A percentile compares a stretch with the other conserved stretches of the same genome.
Conservation (phyloP, 345 rosid species). For the Euclidium syriacum region DNA sequence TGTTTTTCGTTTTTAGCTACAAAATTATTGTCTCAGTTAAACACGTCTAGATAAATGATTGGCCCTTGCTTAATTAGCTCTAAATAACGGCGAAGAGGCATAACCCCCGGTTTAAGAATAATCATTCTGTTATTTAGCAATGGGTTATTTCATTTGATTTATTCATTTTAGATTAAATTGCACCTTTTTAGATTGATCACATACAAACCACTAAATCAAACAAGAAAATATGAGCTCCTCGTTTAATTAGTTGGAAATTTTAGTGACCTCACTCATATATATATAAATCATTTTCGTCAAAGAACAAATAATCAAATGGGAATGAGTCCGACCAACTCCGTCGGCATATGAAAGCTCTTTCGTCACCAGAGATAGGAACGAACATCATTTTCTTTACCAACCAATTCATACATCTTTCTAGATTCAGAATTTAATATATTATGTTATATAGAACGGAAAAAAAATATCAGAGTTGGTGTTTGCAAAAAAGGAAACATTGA, state of each 20-base stretch:
- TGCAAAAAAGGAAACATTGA: conserved; percentile 6
- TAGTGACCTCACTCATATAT: not conserved
- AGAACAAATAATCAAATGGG: not conserved
- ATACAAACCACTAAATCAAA: no score
- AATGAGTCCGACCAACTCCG: conserved; percentile 25
- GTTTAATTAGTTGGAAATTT: no score
- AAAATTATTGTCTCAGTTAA: not conserved
- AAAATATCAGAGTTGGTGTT: not conserved
- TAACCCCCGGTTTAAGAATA: not conserved
- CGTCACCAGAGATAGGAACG: conserved; percentile 15
- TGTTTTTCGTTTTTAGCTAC: not conserved
- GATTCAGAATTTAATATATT: conserved; percentile 13
- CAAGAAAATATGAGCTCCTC: not conserved
- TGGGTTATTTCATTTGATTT: not conserved
- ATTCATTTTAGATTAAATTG: no score
- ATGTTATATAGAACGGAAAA: no score
- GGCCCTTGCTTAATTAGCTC: not conserved
- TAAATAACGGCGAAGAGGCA: not conserved
- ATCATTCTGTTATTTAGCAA: conserved; percentile 1
- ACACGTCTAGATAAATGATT: not conserved
- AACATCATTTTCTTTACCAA: conserved; percentile 15
- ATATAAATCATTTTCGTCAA: not conserved
- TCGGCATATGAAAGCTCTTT: conserved; percentile 21
- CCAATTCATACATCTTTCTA: conserved; percentile 17
- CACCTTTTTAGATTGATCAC: no score